Evolutionary conservation across 306 rosid genomes (phyloP).

Genomic region (Quercus ilex): DNA sequence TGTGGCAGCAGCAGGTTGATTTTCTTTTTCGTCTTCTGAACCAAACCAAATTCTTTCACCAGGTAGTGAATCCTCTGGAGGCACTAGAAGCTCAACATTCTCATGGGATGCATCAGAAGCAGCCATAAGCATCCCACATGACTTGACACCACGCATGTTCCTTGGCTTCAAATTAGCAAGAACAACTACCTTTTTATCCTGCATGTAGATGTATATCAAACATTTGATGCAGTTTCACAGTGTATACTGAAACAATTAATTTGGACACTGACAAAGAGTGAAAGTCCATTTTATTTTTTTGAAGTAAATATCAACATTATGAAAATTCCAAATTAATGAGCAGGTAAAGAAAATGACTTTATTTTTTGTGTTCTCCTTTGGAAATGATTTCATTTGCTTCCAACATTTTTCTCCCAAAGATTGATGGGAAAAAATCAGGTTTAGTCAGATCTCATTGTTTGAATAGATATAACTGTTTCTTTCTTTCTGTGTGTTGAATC

Average conservation of each 20-base stretch:
- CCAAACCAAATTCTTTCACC: constrained; percentile 98
- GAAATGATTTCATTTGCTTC: neutral
- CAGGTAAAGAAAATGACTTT: neutral
- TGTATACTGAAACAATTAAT: neutral
- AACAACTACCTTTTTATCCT: constrained; percentile 76
- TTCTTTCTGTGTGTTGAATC: neutral
- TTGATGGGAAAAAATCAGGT: neutral
- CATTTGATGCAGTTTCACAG: constrained; percentile 3
- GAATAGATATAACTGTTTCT: neutral
- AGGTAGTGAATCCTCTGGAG: constrained; percentile 72
- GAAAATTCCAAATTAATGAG: neutral
- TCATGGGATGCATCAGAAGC: constrained; percentile 86
- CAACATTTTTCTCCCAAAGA: neutral
- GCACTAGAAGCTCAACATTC: constrained; percentile 82
- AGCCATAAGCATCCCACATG: constrained; percentile 94
- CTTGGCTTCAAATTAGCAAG: constrained; percentile 87
- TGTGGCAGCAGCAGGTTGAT: constrained; percentile 68
- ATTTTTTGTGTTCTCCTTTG: neutral
- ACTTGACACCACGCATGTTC: constrained; percentile 94
- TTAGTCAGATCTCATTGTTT: neutral
- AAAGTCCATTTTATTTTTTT: neutral
- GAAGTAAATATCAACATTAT: neutral
- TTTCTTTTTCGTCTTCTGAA: constrained; percentile 50
- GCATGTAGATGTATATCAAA: constrained; percentile 4
- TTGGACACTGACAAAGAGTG: neutral